Percentiles rank a stretch among this genome's conserved stretches.
Conservation (phyloP, 2,329 filamentous ascomycete genomes). For the Aschersonia sp. region DNA sequence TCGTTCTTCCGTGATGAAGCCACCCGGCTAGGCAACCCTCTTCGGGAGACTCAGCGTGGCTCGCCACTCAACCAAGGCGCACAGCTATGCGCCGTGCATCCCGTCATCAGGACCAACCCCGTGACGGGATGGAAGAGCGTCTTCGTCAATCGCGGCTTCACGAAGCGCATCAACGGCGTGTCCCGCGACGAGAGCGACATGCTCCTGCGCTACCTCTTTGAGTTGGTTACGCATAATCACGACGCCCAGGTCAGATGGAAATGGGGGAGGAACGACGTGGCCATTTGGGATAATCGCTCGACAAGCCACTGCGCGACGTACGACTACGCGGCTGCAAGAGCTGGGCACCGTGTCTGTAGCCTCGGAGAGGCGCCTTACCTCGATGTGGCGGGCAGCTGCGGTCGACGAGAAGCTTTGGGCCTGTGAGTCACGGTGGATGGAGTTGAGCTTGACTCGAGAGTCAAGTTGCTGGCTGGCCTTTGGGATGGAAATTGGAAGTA, state of each 20-base stretch:
- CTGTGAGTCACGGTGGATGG: too few relatives aligned
- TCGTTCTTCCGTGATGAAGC: constrained; percentile 36
- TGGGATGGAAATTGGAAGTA: too few relatives aligned
- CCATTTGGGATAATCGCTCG: constrained; percentile 53
- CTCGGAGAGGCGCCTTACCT: constrained; percentile 29
- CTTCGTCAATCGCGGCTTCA: constrained; percentile 35
- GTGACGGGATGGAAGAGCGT: constrained; percentile 44
- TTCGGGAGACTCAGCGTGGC: constrained; percentile 30
- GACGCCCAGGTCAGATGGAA: constrained; percentile 41
- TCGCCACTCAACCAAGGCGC: constrained; percentile 42
- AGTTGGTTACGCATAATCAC: constrained; percentile 37
- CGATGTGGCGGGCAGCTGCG: constrained; percentile 17
- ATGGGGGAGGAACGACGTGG: constrained; percentile 37
- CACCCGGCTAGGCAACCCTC: constrained; percentile 27
- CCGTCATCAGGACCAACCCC: constrained; percentile 44
- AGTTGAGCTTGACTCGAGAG: too few relatives aligned
- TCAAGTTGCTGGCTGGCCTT: too few relatives aligned
- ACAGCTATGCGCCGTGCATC: constrained; percentile 33
- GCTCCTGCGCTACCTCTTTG: constrained; percentile 32
- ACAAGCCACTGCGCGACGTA: constrained; percentile 41
- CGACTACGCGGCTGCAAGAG: constrained; percentile 36
- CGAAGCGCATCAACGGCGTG: constrained; percentile 38
- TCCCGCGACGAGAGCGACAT: constrained; percentile 38
- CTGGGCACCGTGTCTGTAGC: constrained; percentile 26
- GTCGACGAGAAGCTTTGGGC: constrained; percentile 22